A percentile compares a stretch with the other conserved stretches of the same genome.
These are phyloP conservation scores for Cryphonectria japonica DNA, from an alignment of 2,329 filamentous ascomycete genomes.

Conservation along the genomic window DNA sequence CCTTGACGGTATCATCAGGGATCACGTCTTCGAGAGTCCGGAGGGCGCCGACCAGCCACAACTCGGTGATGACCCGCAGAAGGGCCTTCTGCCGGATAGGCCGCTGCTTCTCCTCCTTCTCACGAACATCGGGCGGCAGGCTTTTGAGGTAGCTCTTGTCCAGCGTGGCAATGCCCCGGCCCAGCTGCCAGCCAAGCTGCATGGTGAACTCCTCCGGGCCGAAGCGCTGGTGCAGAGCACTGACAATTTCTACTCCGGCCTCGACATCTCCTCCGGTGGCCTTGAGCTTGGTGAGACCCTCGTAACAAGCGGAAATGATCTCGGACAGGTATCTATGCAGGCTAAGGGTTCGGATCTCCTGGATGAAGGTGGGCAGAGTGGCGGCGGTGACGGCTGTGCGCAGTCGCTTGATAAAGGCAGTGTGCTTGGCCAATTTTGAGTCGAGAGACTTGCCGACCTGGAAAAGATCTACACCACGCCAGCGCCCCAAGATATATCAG, in stretches of 20 bases:
- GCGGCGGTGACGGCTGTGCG: conserved; percentile 84
- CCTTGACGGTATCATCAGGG: conserved; percentile 66
- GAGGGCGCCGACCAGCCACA: conserved; percentile 91
- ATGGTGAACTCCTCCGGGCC: conserved; percentile 88
- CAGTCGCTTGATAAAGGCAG: conserved; percentile 94
- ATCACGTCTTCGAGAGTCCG: conserved; percentile 74
- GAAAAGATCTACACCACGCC: conserved; percentile 68
- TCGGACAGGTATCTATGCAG: conserved; percentile 97
- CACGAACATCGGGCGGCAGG: conserved; percentile 78
- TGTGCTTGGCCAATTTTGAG: conserved; percentile 97
- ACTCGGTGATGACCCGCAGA: conserved; percentile 86
- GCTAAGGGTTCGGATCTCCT: conserved; percentile 88
- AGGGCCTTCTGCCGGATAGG: conserved; percentile 83
- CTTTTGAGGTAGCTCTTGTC: conserved; percentile 83
- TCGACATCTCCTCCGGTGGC: conserved; percentile 82
- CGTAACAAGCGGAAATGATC: conserved; percentile 93
- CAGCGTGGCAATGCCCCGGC: conserved; percentile 86
- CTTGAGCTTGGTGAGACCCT: conserved; percentile 91
- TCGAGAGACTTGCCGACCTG: conserved; percentile 79
- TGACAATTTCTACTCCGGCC: conserved; percentile 88
- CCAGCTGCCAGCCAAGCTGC: conserved; percentile 89
- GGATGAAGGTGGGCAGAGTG: conserved; percentile 80
- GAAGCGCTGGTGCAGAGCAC: conserved; percentile 94
- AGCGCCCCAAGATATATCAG: background rate
- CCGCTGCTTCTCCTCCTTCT: conserved; percentile 95